Percentiles rank a stretch among this genome's conserved stretches.
These are phyloP conservation scores for Porosira glacialis DNA, from an alignment of 352 stramenopile species.

Conservation along the genomic window DNA sequence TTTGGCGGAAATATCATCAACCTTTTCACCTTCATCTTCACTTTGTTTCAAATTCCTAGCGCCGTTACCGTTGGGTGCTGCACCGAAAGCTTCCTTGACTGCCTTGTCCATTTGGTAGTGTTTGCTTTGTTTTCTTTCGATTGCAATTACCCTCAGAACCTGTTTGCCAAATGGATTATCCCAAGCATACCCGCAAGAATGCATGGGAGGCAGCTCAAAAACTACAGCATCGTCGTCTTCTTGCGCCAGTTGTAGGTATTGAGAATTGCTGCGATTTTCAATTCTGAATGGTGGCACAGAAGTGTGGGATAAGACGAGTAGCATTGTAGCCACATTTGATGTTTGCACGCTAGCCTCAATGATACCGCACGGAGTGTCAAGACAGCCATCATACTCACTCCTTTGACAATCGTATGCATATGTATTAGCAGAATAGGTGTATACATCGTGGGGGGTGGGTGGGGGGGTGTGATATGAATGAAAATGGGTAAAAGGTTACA, in stretches of 20 bases:
- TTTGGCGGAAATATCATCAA: background rate
- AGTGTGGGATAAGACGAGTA: conserved; percentile 21
- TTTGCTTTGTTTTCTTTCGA: background rate
- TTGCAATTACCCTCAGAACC: conserved; percentile 12
- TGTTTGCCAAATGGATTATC: conserved; percentile 34
- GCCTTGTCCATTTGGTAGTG: background rate
- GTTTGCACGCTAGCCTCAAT: conserved; percentile 20
- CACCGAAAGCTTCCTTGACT: background rate
- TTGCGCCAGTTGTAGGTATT: conserved; percentile 34
- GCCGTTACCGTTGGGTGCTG: background rate
- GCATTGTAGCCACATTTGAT: conserved; percentile 10
- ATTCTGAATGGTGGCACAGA: conserved; percentile 28
- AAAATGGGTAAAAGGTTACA: too few relatives aligned
- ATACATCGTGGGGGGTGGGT: too few relatives aligned
- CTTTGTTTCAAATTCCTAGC: background rate
- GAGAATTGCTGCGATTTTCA: conserved; percentile 32
- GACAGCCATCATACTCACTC: conserved; percentile 29
- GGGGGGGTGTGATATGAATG: too few relatives aligned
- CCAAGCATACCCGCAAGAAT: conserved; percentile 31
- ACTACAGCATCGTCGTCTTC: conserved; percentile 29
- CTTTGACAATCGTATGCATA: too few relatives aligned
- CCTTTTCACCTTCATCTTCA: conserved; percentile 2
- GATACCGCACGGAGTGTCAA: conserved; percentile 24
- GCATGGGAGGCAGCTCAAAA: conserved; percentile 38
- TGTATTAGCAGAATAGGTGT: too few relatives aligned